These are phyloP conservation scores for Pseudocercospora macadamiae DNA, from an alignment of 2,329 filamentous ascomycete genomes.

Conservation along the genomic window DNA sequence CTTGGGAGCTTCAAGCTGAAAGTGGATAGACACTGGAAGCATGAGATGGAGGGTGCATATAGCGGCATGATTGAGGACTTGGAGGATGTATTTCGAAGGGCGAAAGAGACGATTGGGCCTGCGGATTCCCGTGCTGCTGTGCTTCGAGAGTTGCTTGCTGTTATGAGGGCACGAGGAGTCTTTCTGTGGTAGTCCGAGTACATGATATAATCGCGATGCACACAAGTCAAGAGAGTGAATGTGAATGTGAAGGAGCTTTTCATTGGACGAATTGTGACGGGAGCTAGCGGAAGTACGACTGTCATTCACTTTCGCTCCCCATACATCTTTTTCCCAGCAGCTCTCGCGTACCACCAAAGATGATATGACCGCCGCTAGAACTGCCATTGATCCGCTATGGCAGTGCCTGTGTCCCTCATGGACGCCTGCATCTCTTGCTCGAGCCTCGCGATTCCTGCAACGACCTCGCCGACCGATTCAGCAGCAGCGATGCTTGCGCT, in stretches of 20 bases:
- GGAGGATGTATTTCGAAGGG: slow-evolving; percentile 11
- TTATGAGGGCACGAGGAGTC: slow-evolving; percentile 16
- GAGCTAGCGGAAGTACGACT: too few relatives aligned
- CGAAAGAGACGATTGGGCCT: slow-evolving; percentile 2
- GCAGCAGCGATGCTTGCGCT: slow-evolving; percentile 24
- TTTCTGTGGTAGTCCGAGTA: slow-evolving; percentile 13
- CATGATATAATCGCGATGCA: not conserved
- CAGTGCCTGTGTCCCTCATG: slow-evolving; percentile 63
- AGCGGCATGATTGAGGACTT: slow-evolving; percentile 19
- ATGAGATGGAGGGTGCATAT: slow-evolving; percentile 21
- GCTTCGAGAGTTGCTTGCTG: slow-evolving; percentile 6
- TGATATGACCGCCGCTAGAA: slow-evolving; percentile 40
- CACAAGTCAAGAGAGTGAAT: too few relatives aligned
- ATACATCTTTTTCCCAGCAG: too few relatives aligned
- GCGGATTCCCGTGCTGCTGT: slow-evolving; percentile 14
- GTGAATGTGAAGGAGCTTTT: too few relatives aligned
- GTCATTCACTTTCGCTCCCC: too few relatives aligned
- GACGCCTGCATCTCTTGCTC: slow-evolving; percentile 10
- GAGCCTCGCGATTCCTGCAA: slow-evolving; percentile 13
- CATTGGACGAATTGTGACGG: too few relatives aligned
- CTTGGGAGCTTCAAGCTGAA: slow-evolving; percentile 13
- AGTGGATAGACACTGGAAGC: slow-evolving; percentile 19
- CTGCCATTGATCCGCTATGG: slow-evolving; percentile 63
- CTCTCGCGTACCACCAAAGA: slow-evolving; percentile 13
- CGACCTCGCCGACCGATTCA: slow-evolving; percentile 19